Conservation (phyloP, 768 basidiomycete species). For the Hydnomerulius pinastri region DNA sequence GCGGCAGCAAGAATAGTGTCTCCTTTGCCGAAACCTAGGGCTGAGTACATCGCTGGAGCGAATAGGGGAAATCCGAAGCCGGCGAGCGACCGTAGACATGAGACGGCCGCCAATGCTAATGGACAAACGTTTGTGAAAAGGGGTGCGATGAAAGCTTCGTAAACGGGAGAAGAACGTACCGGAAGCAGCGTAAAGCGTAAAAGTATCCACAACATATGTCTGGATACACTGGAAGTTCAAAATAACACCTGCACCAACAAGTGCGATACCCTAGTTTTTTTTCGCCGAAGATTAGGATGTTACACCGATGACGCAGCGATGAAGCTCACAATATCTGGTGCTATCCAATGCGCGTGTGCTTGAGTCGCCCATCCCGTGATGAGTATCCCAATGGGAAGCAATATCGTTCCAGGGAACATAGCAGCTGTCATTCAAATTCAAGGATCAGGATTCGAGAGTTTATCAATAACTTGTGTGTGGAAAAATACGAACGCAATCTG, state of each 20-base stretch:
- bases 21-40: slow-evolving; percentile 70
- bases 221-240: slow-evolving; percentile 63
- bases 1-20: slow-evolving; percentile 62
- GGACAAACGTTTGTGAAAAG: not conserved
- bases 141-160: not conserved
- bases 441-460: slow-evolving; percentile 2
- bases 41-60: slow-evolving; percentile 64
- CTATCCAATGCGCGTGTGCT: slow-evolving; percentile 64
- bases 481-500: slow-evolving; percentile 42
- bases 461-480: not conserved
- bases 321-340: slow-evolving; percentile 57
- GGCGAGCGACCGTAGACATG: slow-evolving; percentile 61
- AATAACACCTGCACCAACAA: slow-evolving; percentile 59
- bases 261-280: slow-evolving; percentile 50
- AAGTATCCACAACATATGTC: slow-evolving; percentile 68
- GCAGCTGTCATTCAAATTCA: slow-evolving; percentile 40
- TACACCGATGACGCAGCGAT: not conserved
- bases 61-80: slow-evolving; percentile 84
- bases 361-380: slow-evolving; percentile 73
- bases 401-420: slow-evolving; percentile 57
- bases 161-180: slow-evolving; percentile 37
- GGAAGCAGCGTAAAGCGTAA: slow-evolving; percentile 67
- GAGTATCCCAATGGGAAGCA: slow-evolving; percentile 68
- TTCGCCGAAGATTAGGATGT: slow-evolving; percentile 3
- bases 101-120: slow-evolving; percentile 63